Base-by-base conservation (phyloP, 129 eudicot genomes). In the Ambrosia artemisiifolia region DNA sequence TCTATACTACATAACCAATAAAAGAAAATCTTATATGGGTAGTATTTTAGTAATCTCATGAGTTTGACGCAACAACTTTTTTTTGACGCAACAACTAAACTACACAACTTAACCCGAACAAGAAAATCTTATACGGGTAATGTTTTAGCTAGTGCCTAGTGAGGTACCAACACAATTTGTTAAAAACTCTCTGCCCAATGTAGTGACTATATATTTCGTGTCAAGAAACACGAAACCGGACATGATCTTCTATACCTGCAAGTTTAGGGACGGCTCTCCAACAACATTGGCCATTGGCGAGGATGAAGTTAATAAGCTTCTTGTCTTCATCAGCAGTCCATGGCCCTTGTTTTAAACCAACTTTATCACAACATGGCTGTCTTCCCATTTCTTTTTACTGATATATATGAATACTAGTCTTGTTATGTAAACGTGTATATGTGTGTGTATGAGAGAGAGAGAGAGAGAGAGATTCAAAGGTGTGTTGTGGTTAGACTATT, bases 291-390 rank as follows among this genome's bases (percentile, higher is more conserved):
- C 96, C 96, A 84, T 90, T 81, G 75, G 84, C 84, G 75, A 87
- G 90, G 33, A 90, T 90, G 80, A 90, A 89, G 74, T 80, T 86
- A 69, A 86, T 81, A 72, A 89, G 92, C 76, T 80, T 89, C 72
- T 77, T 81, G 71, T 91, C 97, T 76, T 91, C 97, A 51, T 91
- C 97, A 65, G 81, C 82, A n/a, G 92, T 83, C 97, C 97, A 91
- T 83, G 95, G 95, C 65, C 97, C 97, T 80, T 86, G 88, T 83
- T 84, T 91, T 16, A 91, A 70, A 20, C 90, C 95, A 12, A 83
- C 84, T 83, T 91, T 88, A 38, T 86, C 92, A 81, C 96, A 90
- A 67, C 96, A 90, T 3, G 96, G 96, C 68, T 83, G 83, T 64
- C 96, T 90, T 72, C 92, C 96, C 96, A 89, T 89, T 18, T 73